Conservation (phyloP, 2,329 filamentous ascomycete genomes). For the Oidium heveae region DNA sequence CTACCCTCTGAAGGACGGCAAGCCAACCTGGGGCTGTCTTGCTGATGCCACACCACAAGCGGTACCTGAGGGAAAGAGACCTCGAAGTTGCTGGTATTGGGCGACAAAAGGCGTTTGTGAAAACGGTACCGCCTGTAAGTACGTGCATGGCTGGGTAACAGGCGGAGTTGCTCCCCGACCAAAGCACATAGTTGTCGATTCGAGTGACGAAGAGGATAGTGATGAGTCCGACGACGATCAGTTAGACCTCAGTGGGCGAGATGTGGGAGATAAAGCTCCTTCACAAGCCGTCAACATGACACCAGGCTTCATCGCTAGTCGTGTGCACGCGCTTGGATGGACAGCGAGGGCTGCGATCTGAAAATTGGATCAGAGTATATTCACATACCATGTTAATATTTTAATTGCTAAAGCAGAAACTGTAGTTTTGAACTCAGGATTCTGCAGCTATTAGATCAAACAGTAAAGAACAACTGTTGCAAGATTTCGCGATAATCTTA, state of each 20-base stretch:
- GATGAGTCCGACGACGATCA: background rate
- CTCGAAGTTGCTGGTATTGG: conserved; percentile 1
- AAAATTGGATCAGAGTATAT: too few species aligned
- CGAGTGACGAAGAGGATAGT: background rate
- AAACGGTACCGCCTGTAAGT: background rate
- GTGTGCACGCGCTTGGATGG: background rate
- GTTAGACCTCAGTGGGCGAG: background rate
- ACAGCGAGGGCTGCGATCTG: too few species aligned
- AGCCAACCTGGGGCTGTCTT: conserved; percentile 1
- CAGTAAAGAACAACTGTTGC: too few species aligned
- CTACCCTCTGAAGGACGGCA: conserved; percentile 1
- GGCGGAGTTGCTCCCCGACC: background rate
- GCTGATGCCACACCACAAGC: background rate
- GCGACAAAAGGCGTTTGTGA: background rate
- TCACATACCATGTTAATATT: too few species aligned
- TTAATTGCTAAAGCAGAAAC: too few species aligned
- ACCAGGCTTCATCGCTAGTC: background rate
- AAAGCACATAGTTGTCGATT: background rate
- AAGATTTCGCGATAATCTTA: too few species aligned
- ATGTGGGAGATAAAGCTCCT: background rate
- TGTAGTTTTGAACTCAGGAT: too few species aligned
- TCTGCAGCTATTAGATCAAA: too few species aligned
- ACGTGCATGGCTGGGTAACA: background rate
- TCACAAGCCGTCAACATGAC: background rate
- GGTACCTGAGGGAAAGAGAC: background rate